These are phyloP conservation scores for Oxalis stricta DNA, from an alignment of 441 rosid genomes.

Conservation along the genomic window DNA sequence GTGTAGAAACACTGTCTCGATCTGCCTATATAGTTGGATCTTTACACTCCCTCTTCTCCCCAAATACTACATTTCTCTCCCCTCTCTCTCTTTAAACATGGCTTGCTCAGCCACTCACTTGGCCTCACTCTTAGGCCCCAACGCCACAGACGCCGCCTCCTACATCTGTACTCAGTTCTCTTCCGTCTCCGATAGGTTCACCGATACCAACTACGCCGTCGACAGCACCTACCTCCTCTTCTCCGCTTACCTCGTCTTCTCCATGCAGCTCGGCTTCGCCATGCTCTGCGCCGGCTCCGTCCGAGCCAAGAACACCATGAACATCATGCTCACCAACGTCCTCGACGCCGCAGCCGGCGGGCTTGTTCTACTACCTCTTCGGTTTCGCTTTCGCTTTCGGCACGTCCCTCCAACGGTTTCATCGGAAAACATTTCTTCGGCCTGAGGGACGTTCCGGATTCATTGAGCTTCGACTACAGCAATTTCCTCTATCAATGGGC, in stretches of 20 bases:
- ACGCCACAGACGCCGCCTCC: conserved; percentile 41
- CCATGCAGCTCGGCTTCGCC: conserved; percentile 90
- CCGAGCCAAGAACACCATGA: conserved; percentile 81
- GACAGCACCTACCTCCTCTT: conserved; percentile 83
- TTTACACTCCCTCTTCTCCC: no score
- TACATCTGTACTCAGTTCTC: conserved; percentile 41
- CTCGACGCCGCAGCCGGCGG: conserved; percentile 85
- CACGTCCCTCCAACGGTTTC: conserved; percentile 57
- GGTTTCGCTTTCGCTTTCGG: conserved; percentile 89
- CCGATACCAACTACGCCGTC: conserved; percentile 49
- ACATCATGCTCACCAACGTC: conserved; percentile 82
- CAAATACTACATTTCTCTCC: no score
- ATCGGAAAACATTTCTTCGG: conserved; percentile 67
- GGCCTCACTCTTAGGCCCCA: conserved; percentile 34
- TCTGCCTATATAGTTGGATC: no score
- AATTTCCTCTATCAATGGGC: conserved; percentile 71
- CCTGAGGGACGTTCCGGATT: conserved; percentile 36
- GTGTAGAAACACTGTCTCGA: no score
- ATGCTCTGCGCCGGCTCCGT: conserved; percentile 94
- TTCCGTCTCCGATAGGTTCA: conserved; percentile 19
- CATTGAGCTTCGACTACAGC: conserved; percentile 26
- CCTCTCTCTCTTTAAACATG: no score
- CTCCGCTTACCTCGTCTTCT: conserved; percentile 79
- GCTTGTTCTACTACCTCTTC: conserved; percentile 69
- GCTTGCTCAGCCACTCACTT: conserved; percentile 37